Evolutionary conservation across 2,329 filamentous ascomycete genomes (phyloP).

Genomic region (Cercospora janseana): DNA sequence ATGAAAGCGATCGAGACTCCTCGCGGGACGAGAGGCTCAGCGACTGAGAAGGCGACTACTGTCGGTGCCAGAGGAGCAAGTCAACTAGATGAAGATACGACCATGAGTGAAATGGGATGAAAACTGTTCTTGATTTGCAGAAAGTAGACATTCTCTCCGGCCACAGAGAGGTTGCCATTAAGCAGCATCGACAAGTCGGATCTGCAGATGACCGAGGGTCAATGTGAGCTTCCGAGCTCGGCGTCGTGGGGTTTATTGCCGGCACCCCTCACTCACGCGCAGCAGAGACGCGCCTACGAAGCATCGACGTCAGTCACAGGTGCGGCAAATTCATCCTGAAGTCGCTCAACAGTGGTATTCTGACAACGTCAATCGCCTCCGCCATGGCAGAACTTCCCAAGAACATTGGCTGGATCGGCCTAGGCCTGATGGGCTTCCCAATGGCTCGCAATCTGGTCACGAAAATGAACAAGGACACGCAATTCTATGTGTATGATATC

Average conservation of each 20-base stretch:
- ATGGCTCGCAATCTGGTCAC: conserved; percentile 53
- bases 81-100: conserved; percentile 21
- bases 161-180: neutral
- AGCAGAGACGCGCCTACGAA: conserved; percentile 10
- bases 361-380: neutral
- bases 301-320: neutral
- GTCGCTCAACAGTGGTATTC: neutral
- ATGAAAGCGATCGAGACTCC: conserved; percentile 46
- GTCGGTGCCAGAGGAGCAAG: conserved; percentile 6
- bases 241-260: conserved; percentile 12
- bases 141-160: neutral
- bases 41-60: conserved; percentile 17
- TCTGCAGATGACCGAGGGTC: too few relatives aligned
- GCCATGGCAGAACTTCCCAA: conserved; percentile 31
- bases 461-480: conserved; percentile 45
- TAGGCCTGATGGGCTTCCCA: conserved; percentile 56
- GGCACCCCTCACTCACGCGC: conserved; percentile 6
- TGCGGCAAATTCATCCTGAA: neutral
- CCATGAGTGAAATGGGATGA: conserved; percentile 28
- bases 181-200: neutral
- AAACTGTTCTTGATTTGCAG: neutral
- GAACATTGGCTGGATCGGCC: conserved; percentile 52
- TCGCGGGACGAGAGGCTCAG: conserved; percentile 23
- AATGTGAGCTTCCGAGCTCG: conserved; percentile 12
- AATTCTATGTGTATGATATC: conserved; percentile 53